Base-by-base conservation (phyloP, 2,329 filamentous ascomycete species). In the Penicillium sp. region DNA sequence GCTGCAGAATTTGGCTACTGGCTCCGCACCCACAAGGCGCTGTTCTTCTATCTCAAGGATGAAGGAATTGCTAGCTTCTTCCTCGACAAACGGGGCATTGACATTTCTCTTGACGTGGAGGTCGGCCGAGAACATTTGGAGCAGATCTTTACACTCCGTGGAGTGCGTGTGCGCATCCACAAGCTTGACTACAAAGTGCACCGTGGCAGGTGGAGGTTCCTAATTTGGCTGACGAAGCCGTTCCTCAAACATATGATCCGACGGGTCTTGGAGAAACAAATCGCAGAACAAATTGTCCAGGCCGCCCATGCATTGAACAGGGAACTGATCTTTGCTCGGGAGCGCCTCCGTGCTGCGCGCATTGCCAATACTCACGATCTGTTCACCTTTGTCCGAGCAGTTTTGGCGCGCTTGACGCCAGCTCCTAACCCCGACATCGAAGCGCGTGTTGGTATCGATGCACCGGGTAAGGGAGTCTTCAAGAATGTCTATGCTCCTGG, bases 1-100 rank as follows among this genome's bases (percentile, higher is more conserved):
- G 93, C 93, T 3, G 88, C 94, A 26, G 93, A 97, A 65, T 83
- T 98, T 35, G 94, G 94, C 26, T 98, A 93, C 80, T 96, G 93
- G 88, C 81, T 97, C 35, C 90, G 91, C 9, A 84, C 91, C 0
- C 93, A 95, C 74, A 87, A 88, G 15, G 89, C 91, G 2, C 75
- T 68, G 7, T 70, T 96, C 2, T 82, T 96, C 53, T 88, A 88
- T 26, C 83, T 97, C 31, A 86, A 87, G 2, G 93, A 97, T 70
- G 86, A 93, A 74, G 94, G 94, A 4, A 91, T 97, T 52, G 92
- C 91, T 5, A 92, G 90, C 31, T 93, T 98, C 76, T 86, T 87
- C 49, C 86, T 98, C 5, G 94, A 97, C 75, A 88, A 94, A 68
- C 87, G 91, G 21, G 94, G 94, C 19, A 88, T 97, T 61, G 94